phyloP scores from a whole-genome alignment of 768 basidiomycete genomes.

The Clathrus columnatus region DNA sequence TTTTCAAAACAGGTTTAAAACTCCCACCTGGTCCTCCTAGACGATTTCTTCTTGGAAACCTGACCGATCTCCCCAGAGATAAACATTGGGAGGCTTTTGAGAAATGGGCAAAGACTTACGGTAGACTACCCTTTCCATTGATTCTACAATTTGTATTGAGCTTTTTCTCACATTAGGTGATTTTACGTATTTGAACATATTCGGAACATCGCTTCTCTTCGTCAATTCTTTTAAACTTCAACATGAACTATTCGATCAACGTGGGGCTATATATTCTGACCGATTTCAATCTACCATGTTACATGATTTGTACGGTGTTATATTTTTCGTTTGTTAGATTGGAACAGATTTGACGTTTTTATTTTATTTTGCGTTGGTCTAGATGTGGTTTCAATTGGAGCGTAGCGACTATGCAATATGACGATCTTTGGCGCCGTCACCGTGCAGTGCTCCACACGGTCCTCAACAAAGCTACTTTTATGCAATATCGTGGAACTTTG shows the following conservation, averaged over 20 bases:
- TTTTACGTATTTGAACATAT: constrained; percentile 3
- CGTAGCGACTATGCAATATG: constrained; percentile 8
- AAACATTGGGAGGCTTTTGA: constrained; percentile 15
- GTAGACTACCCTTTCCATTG: too few relatives aligned
- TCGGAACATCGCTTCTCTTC: constrained; percentile 13
- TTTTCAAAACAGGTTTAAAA: constrained; percentile 4
- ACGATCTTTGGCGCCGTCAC: constrained; percentile 8
- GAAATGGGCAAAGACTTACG: constrained; percentile 17
- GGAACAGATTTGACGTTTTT: too few relatives aligned
- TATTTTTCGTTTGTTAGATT: too few relatives aligned
- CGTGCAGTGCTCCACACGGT: constrained; percentile 10
- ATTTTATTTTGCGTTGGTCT: constrained; percentile 31
- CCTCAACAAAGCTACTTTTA: constrained; percentile 23
- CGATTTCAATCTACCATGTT: constrained; percentile 13
- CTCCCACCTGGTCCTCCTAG: constrained; percentile 19
- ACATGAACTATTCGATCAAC: constrained; percentile 20
- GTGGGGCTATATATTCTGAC: constrained; percentile 23
- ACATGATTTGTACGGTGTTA: not conserved
- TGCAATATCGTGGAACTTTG: constrained; percentile 25
- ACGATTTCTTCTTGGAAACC: constrained; percentile 18
- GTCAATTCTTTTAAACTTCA: constrained; percentile 21
- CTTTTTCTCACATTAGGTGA: too few relatives aligned
- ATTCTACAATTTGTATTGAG: too few relatives aligned
- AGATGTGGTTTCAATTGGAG: constrained; percentile 19
- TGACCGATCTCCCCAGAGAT: constrained; percentile 16